Base-by-base conservation (phyloP, 495 filamentous ascomycete genomes). In the Podospora didyma region DNA sequence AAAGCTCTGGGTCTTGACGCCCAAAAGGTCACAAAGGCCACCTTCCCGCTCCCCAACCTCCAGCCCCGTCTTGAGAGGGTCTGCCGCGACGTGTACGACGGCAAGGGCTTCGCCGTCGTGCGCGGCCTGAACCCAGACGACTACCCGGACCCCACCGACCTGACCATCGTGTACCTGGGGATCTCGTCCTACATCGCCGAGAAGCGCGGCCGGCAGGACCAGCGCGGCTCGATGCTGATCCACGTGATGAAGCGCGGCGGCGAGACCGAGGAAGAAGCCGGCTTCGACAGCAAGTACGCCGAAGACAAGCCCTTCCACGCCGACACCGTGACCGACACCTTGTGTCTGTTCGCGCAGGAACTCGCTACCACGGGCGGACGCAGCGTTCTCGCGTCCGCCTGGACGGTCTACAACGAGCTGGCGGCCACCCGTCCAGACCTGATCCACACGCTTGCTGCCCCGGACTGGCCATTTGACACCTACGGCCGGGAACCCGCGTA, bases 361-460 rank as follows among this genome's bases (percentile, higher is more conserved):
- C 67, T 68, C 17, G 77, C 80, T 9, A 61, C 69, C 0, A 57
- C 68, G n/a, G 81, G 81, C 21, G 81, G 81, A 21, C 66, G 70
- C 22, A 77, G 72, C 42, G 66, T 71, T 53, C 66, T 84, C 11
- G 77, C 81, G 12, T 79, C 75, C 3, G 69, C 71, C 3, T 75
- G 69, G 64, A 66, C 63, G 11, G 67, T 85, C 26, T 85, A 86
- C 61, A 86, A 86, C 60, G 75, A 81, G 51, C 69, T 86, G 34
- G 80, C 81, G 12, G 66, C 66, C 48, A 77, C 71, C 0, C 73
- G 80, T 23, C 82, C 82, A 7, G 81, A 85, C 58, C 62, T 84
- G 17, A 74, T 86, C 59, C 69, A 78, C 53, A 75, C 71, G 1
- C 69, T 86, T 14, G 60, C 61, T 20, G 57, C 68, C 7, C 64